phyloP scores from a whole-genome alignment of 139 green algal genomes.

The Chlamydomonas sp. region DNA sequence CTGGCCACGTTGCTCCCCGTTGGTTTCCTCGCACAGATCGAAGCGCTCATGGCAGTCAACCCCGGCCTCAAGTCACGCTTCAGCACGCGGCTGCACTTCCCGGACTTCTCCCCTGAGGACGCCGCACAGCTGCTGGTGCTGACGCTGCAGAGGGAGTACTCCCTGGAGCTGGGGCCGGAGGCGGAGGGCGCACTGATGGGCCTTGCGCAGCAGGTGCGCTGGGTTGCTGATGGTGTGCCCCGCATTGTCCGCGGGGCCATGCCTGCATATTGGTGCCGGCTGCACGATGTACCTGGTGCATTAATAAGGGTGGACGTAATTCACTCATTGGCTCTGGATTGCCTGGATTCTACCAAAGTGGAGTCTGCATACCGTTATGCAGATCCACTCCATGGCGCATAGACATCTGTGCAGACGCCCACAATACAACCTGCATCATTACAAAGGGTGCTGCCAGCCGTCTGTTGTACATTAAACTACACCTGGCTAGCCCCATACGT shows the following conservation, averaged over 20 bases:
- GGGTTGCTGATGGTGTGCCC: not conserved
- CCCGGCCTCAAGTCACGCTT: slow-evolving; percentile 66
- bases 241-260: not conserved
- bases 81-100: slow-evolving; percentile 55
- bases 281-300: not conserved
- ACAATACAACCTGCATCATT: too few relatives aligned
- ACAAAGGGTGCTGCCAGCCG: too few relatives aligned
- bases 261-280: not conserved
- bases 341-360: not conserved
- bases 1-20: not conserved
- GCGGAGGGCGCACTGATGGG: slow-evolving; percentile 26
- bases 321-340: too few relatives aligned
- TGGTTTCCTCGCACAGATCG: slow-evolving; percentile 21
- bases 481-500: too few relatives aligned
- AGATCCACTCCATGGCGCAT: too few relatives aligned
- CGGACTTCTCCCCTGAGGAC: slow-evolving; percentile 48
- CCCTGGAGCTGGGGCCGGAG: slow-evolving; percentile 33
- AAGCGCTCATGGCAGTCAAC: slow-evolving; percentile 59
- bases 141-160: slow-evolving; percentile 35
- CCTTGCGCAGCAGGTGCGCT: slow-evolving; percentile 44
- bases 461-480: too few relatives aligned
- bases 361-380: too few relatives aligned
- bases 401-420: too few relatives aligned
- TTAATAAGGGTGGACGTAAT: too few relatives aligned
- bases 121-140: slow-evolving; percentile 40